Evolutionary conservation across 352 stramenopile genomes (phyloP), one percentile per base, ranked within the genome.

Genomic region (Phytopythium vexans): DNA sequence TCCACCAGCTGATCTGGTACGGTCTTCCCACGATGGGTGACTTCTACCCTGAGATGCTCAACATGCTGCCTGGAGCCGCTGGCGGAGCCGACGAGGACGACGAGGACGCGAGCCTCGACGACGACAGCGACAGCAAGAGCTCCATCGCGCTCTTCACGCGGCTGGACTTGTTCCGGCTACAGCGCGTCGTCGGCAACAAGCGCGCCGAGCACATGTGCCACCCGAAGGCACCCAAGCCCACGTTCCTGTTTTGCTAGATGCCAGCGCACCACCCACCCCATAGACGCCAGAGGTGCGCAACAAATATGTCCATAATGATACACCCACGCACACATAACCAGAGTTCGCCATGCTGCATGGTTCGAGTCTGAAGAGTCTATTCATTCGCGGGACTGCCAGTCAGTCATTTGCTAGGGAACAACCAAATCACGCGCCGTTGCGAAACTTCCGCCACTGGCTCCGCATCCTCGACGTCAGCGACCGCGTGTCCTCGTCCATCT

Each of bases 21-120:
- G 77, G 71, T 0, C 62, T 82, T 43, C 82, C 82, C 2, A 62
- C 70, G 8, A 80, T 89, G 48, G 72, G 72, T 8, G 70, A 79
- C 45, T 93, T 91, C 49, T 93, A 93, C 54, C 38, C 80, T 0
- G 80, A 93, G 64, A 76, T 90, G 68, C 68, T 93, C 64, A 93
- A 93, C 58, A 80, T 87, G 68, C 64, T 92, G 58, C 61, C 72
- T 7, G 72, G 60, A 31, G 50, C 42, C 27, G 48, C 60, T 4
- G 45, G 33, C 2, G 43, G 52, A 31, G 42, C 11, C 7, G 58
- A 64, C 4, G 58, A 52, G 4, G 64, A 81, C 27, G 64, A 65
- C 8, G 54, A 66, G 15, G 58, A 66, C 5, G 41, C 48, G 0
- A 57, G 64, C 8, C 58, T 32, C 21, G 66, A 45, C 14, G 59